phyloP scores from a whole-genome alignment of 208 protist genomes.

The Crithidia expoeki region DNA sequence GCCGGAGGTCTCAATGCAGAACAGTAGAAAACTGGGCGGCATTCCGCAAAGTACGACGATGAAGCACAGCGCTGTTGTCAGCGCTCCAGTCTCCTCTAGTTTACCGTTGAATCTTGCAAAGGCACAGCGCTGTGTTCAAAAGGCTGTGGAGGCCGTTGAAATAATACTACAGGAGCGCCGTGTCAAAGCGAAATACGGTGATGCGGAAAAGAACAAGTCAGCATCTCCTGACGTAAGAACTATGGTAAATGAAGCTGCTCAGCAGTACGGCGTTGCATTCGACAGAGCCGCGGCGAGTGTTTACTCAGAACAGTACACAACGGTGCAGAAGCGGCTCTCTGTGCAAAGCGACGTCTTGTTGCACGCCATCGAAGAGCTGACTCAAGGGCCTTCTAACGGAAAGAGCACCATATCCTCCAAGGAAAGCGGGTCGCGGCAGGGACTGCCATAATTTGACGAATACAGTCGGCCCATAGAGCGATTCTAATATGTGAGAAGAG shows the following conservation, averaged over 20 bases:
- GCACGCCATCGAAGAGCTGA: neutral
- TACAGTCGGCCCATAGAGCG: neutral
- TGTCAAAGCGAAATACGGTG: neutral
- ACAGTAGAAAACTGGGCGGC: too few relatives aligned
- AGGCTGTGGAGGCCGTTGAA: neutral
- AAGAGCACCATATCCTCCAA: constrained; percentile 20
- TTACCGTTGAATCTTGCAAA: neutral
- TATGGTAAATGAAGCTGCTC: neutral
- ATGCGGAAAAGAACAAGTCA: too few relatives aligned
- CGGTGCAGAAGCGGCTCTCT: constrained; percentile 26
- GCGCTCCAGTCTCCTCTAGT: neutral
- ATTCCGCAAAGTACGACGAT: too few relatives aligned
- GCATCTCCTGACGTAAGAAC: too few relatives aligned
- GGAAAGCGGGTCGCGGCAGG: constrained; percentile 10
- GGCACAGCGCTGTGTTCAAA: neutral
- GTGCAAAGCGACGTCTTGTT: constrained; percentile 15
- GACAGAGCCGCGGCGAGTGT: constrained; percentile 15
- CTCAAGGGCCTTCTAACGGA: neutral
- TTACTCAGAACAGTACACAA: constrained; percentile 26
- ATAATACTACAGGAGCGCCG: neutral
- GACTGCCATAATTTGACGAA: neutral
- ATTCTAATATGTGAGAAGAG: neutral
- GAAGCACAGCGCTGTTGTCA: too few relatives aligned
- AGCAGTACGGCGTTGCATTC: constrained; percentile 7
- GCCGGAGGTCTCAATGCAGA: too few relatives aligned